These are phyloP conservation scores for Allium fistulosum DNA, from an alignment of 106 monocot species.

Conservation along the genomic window DNA sequence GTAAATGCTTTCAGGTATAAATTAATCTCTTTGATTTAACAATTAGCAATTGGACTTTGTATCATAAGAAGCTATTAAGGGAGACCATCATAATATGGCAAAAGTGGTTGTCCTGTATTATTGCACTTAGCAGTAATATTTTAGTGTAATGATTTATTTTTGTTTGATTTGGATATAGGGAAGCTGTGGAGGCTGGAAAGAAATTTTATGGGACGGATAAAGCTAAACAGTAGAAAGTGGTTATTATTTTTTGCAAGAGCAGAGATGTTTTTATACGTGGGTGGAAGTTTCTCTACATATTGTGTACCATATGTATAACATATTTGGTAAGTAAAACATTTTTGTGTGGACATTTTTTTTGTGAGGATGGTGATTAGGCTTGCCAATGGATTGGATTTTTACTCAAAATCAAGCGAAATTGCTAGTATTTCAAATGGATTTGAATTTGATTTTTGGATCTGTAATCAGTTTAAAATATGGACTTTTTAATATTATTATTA, in stretches of 20 bases:
- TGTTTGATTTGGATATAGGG: conserved; percentile 32
- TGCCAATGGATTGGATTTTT: too few species aligned
- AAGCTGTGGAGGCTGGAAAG: conserved; percentile 86
- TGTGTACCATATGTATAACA: too few species aligned
- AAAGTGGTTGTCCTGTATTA: neutral
- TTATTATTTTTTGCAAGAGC: too few species aligned
- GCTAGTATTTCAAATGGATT: too few species aligned
- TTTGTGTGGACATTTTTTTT: too few species aligned
- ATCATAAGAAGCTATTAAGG: too few species aligned
- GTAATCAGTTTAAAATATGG: too few species aligned
- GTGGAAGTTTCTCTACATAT: neutral
- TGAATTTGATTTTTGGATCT: too few species aligned
- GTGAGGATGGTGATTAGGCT: too few species aligned
- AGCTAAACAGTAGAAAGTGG: conserved; percentile 15
- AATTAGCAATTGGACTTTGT: neutral
- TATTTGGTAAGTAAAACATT: too few species aligned
- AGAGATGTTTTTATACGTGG: neutral
- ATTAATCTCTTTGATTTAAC: neutral
- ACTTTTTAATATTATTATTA: too few species aligned
- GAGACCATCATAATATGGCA: neutral
- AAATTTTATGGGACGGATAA: conserved; percentile 65
- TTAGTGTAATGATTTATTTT: neutral
- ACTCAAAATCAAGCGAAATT: too few species aligned
- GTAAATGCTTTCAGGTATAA: conserved; percentile 80
- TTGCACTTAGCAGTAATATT: neutral